Conservation (phyloP, 208 protist genomes). For the Acanthamoeba triangularis region DNA sequence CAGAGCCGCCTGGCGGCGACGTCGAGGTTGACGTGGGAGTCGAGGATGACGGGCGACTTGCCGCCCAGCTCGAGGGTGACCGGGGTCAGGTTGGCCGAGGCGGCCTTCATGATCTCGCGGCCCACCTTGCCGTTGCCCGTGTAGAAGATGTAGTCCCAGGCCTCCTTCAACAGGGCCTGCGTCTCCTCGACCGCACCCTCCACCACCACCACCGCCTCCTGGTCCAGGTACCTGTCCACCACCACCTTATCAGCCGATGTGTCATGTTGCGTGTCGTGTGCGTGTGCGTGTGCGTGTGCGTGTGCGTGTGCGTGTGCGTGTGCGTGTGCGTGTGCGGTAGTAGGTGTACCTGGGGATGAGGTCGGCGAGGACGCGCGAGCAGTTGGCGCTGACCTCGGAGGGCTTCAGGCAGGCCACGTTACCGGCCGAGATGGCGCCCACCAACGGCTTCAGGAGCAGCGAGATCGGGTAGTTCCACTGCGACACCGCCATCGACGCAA, state of each 20-base stretch:
- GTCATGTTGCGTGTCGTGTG: too few relatives aligned
- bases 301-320: too few relatives aligned
- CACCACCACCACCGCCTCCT: slow-evolving; percentile 85
- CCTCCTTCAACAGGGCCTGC: slow-evolving; percentile 90
- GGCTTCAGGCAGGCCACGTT: slow-evolving; percentile 95
- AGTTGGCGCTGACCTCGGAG: slow-evolving; percentile 87
- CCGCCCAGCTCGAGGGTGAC: slow-evolving; percentile 96
- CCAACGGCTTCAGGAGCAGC: slow-evolving; percentile 90
- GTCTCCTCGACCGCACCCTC: slow-evolving; percentile 91
- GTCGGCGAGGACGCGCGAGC: slow-evolving; percentile 85
- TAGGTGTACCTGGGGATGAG: slow-evolving; percentile 88
- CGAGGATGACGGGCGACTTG: slow-evolving; percentile 95
- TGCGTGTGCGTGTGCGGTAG: not conserved
- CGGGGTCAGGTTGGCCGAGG: slow-evolving; percentile 94
- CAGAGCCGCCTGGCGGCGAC: slow-evolving; percentile 88
- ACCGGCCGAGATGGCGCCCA: slow-evolving; percentile 94
- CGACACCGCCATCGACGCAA: slow-evolving; percentile 93
- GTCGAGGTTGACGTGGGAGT: slow-evolving; percentile 88
- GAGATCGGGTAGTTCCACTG: slow-evolving; percentile 96
- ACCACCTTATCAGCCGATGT: too few relatives aligned
- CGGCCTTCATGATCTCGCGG: slow-evolving; percentile 90
- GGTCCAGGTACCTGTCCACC: slow-evolving; percentile 86
- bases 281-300: too few relatives aligned
- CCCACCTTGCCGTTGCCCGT: slow-evolving; percentile 92
- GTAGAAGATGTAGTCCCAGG: slow-evolving; percentile 96